phyloP scores from a whole-genome alignment of 139 green algal genomes.

The Protoeuglena noctilucae region DNA sequence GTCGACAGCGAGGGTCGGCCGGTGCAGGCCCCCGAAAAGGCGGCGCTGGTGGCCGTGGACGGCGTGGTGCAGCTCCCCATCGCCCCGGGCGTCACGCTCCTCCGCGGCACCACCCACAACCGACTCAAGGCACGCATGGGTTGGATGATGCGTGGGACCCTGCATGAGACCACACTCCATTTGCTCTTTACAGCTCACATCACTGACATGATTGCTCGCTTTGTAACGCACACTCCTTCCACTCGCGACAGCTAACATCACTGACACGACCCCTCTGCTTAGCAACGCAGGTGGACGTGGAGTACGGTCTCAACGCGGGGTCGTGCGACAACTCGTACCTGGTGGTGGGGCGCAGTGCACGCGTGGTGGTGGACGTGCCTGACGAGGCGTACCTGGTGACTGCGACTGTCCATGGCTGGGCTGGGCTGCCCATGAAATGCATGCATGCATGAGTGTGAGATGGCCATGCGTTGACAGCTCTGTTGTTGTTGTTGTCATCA shows the following conservation, averaged over 20 bases:
- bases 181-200: too few relatives aligned
- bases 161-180: too few relatives aligned
- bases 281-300: too few relatives aligned
- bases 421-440: too few relatives aligned
- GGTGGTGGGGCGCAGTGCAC: slow-evolving; percentile 22
- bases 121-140: background rate
- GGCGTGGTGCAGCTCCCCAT: background rate
- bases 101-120: background rate
- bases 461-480: too few relatives aligned
- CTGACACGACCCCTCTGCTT: too few relatives aligned
- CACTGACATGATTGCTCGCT: too few relatives aligned
- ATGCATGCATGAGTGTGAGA: too few relatives aligned
- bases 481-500: too few relatives aligned
- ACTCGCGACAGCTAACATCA: too few relatives aligned
- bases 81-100: background rate
- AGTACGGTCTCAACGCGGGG: slow-evolving; percentile 66
- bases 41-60: background rate
- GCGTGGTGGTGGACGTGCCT: slow-evolving; percentile 61
- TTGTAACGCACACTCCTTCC: too few relatives aligned
- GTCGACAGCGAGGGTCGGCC: background rate
- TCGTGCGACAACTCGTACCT: slow-evolving; percentile 86
- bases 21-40: background rate
- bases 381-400: slow-evolving; percentile 42
- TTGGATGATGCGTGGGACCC: too few relatives aligned
- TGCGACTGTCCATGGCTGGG: slow-evolving; percentile 1